Evolutionary conservation across 1,284 basidiomycete genomes (phyloP).

Genomic region (Papiliotrema nemorosa): DNA sequence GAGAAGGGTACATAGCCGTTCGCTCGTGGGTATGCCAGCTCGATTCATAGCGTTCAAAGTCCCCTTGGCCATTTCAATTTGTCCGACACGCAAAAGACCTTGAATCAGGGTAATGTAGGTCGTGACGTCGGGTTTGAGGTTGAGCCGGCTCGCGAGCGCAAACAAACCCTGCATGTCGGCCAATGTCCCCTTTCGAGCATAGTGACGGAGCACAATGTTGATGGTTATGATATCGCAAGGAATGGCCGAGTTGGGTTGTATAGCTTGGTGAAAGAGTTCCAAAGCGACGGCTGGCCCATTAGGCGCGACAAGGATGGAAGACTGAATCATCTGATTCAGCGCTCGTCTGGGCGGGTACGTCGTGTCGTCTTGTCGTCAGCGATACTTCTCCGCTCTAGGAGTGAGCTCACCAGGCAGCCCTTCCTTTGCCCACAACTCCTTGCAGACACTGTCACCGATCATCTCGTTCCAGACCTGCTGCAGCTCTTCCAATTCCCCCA

Average conservation of each 20-base stretch:
- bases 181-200: conserved; percentile 61
- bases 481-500: conserved; percentile 34
- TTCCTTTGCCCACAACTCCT: conserved; percentile 20
- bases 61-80: conserved; percentile 61
- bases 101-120: conserved; percentile 77
- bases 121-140: conserved; percentile 65
- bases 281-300: conserved; percentile 28
- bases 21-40: conserved; percentile 68
- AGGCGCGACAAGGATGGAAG: conserved; percentile 29
- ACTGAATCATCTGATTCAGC: conserved; percentile 44
- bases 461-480: conserved; percentile 40
- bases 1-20: conserved; percentile 67
- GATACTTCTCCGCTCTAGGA: background rate
- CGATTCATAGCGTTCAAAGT: conserved; percentile 67
- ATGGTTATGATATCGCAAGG: conserved; percentile 67
- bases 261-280: conserved; percentile 32
- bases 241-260: conserved; percentile 30
- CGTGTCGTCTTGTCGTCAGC: background rate
- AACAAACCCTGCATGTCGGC: conserved; percentile 60
- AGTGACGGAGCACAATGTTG: conserved; percentile 70
- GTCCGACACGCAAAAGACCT: conserved; percentile 64
- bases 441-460: conserved; percentile 26
- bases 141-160: conserved; percentile 54
- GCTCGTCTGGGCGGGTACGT: conserved; percentile 38
- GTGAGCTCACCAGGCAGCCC: conserved; percentile 12